Base-by-base conservation (phyloP, 2,329 filamentous ascomycete genomes). In the Colletotrichum echinochloae region DNA sequence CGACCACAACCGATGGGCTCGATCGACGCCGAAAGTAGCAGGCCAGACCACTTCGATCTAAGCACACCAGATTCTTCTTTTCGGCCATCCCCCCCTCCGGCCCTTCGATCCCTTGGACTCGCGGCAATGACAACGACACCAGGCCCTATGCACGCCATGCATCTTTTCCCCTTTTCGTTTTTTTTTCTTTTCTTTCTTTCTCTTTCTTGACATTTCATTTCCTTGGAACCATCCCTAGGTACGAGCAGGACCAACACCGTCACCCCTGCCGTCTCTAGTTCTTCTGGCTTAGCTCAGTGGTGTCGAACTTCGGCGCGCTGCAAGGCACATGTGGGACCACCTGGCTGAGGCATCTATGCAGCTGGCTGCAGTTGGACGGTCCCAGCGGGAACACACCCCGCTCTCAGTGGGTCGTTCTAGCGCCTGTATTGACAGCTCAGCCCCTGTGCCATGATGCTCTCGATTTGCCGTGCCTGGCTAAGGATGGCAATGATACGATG, bases 231-330 rank as follows among this genome's bases (percentile, higher is more conserved):
- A 52, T 71, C 57, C 68, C 64, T 33, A 49, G 41, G 59, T 26
- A 46, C 37, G 37, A 39, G 49, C 59, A 23, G 48, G 46, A 23
- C 37, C 35, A 41, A 51, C 57, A 59, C 51, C 57, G 52, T 51
- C 64, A 65, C 35, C 68, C 68, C 59, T 67, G 68, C 65, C n/a
- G 41, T 26, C 37, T 11, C 65, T 48, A 28, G 57, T 51, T 52
- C 41, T 51, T 52, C 41, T 26, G 52, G 67, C 41, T 54, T 62
- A 67, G 64, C 64, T 59, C 64, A 70, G 46, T 60, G 51, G 55
- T 65, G 60, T 55, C 54, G 67, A 71, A 71, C 56, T 70, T 70
- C 56, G 66, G 60, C 35, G 69, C 60, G 69, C 65, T 71, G 69
- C 69, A 71, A 56, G 60, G 60, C 65, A 54, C 69, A 71, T 65